Evolutionary conservation across 768 basidiomycete species (phyloP), one percentile per base, ranked within the genome.

Genomic region (Pulveroboletus sp.): DNA sequence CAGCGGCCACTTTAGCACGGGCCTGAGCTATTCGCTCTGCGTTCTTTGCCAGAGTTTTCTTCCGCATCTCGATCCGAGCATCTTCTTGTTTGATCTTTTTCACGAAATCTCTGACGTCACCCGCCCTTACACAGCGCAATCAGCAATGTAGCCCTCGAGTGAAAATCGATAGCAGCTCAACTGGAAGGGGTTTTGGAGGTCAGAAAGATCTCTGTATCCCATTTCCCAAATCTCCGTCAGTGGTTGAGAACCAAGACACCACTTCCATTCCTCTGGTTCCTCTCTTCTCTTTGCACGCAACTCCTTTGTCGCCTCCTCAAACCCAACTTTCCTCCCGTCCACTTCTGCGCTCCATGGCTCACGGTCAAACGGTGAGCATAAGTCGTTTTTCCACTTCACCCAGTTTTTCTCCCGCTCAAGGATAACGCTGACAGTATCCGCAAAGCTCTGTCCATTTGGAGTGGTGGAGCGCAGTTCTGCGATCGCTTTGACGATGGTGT

Each of bases 351-450:
- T 70, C 78, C 84, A 81, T 6, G 86, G 75, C 35, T 82, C 82
- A 57, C 83, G 83, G 62, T 90, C 88, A 60, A 93, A 93, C 4
- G 85, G 79, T 14, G 80, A 71, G 62, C 91, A 93, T 3, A 86
- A 67, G 37, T 88, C 83, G 55, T 87, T 88, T 71, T 93, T 93
- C 91, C 90, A 93, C 55, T 78, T 81, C 4, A 90, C 81, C 92
- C 92, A 94, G 60, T 91, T 93, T 64, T 81, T 84, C 69, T 94
- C 92, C 44, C 91, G 76, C 56, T 89, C 83, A 6, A 93, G 73
- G 32, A 93, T 84, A 8, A 77, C 72, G 45, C 65, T 72, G 24
- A 87, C 83, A 0, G 88, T 87, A 11, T 90, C 88, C 1, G 84
- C 77, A 64, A 93, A 90, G 27, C 76, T 73, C 9, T 84, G 77